These are phyloP conservation scores for Heimioporus retisporus DNA, from an alignment of 1,284 basidiomycete genomes.

Conservation along the genomic window DNA sequence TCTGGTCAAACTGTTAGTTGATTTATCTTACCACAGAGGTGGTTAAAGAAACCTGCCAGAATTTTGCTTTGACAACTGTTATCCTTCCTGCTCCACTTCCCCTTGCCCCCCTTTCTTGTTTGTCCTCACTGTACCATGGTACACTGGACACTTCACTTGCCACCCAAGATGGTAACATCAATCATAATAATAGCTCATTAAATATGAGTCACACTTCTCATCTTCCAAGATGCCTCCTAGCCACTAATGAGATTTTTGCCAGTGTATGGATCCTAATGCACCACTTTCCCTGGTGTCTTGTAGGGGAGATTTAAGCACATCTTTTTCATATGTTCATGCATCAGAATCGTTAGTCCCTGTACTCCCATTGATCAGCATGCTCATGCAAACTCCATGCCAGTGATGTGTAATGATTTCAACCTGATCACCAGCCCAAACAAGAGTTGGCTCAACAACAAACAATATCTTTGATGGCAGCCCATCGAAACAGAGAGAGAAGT, in stretches of 20 bases:
- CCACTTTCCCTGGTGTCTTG: conserved; percentile 44
- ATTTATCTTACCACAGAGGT: conserved; percentile 60
- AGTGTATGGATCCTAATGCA: conserved; percentile 49
- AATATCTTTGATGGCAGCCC: conserved; percentile 57
- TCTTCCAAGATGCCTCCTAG: conserved; percentile 68
- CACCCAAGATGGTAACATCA: conserved; percentile 8
- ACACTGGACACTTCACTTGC: conserved; percentile 8
- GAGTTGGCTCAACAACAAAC: conserved; percentile 21
- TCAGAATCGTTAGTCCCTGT: conserved; percentile 31
- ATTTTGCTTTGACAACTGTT: conserved; percentile 63
- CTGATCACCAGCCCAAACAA: conserved; percentile 59
- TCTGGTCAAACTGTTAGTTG: conserved; percentile 8
- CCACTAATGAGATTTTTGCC: conserved; percentile 76
- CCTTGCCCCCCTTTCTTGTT: conserved; percentile 59
- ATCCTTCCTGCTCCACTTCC: conserved; percentile 69
- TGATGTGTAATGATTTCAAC: conserved; percentile 76
- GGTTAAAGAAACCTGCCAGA: conserved; percentile 78
- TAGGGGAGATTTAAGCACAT: conserved; percentile 32
- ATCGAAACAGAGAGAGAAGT: too few relatives aligned
- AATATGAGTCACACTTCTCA: conserved; percentile 57
- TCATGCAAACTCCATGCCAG: conserved; percentile 60
- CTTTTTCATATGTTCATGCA: conserved; percentile 29
- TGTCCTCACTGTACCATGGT: conserved; percentile 50
- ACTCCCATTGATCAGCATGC: too few relatives aligned
- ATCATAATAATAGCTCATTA: conserved; percentile 8